phyloP scores from a whole-genome alignment of 768 basidiomycete species.

The Coprinopsis marcescibilis region DNA sequence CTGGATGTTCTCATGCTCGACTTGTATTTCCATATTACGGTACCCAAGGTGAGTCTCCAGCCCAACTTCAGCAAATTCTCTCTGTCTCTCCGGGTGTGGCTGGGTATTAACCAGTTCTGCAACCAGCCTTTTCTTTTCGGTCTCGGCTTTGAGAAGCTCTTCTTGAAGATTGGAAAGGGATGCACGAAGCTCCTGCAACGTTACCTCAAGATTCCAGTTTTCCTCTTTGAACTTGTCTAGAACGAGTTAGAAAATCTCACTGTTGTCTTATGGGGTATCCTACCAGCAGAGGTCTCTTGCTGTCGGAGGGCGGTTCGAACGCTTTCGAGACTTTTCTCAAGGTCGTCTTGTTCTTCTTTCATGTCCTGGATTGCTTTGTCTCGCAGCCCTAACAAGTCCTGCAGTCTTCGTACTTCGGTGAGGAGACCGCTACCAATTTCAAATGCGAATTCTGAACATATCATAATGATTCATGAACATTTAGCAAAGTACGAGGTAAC shows the following conservation, averaged over 20 bases:
- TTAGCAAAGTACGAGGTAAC: not conserved
- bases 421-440: conserved; percentile 93
- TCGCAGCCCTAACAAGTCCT: conserved; percentile 84
- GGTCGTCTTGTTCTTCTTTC: conserved; percentile 87
- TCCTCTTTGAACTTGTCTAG: conserved; percentile 94
- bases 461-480: conserved; percentile 2
- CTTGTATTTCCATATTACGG: too few species aligned
- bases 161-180: conserved; percentile 64
- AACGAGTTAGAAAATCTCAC: conserved; percentile 7
- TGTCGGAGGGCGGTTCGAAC: conserved; percentile 67
- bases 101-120: too few species aligned
- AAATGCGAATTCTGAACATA: conserved; percentile 79
- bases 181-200: conserved; percentile 76
- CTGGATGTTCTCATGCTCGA: too few species aligned
- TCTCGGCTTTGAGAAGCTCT: too few species aligned
- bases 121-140: too few species aligned
- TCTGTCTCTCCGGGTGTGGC: too few species aligned
- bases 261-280: conserved; percentile 16
- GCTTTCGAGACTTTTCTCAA: conserved; percentile 72
- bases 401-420: conserved; percentile 86
- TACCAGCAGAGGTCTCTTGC: conserved; percentile 78
- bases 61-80: too few species aligned
- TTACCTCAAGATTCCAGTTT: conserved; percentile 98
- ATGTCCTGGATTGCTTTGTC: conserved; percentile 92
- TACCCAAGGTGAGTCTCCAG: too few species aligned